Evolutionary conservation across 139 green algal species (phyloP).

Genomic region (Gonium pectorale): DNA sequence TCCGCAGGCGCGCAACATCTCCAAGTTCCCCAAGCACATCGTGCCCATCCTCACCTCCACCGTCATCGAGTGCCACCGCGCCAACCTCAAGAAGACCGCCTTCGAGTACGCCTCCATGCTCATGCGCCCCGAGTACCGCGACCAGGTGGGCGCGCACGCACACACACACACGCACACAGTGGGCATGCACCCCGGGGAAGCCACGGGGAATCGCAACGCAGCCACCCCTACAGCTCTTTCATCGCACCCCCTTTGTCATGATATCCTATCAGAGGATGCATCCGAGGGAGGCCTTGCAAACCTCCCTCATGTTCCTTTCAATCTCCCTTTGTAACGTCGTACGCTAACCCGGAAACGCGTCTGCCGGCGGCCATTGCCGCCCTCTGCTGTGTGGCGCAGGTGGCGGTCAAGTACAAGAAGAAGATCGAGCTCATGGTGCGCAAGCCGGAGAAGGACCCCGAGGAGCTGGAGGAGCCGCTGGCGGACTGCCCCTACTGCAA

Average conservation of each 20-base stretch:
- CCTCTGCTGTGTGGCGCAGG: conserved; percentile 58
- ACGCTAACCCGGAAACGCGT: no score
- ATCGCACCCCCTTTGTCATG: no score
- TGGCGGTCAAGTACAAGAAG: conserved; percentile 80
- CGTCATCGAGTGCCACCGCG: conserved; percentile 88
- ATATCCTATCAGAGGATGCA: no score
- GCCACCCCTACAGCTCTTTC: no score
- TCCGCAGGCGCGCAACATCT: conserved; percentile 48
- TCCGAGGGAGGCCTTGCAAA: no score
- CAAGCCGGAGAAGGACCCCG: conserved; percentile 74
- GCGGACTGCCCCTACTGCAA: conserved; percentile 77
- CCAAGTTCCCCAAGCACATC: conserved; percentile 71
- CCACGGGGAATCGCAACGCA: no score
- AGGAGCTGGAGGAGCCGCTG: conserved; percentile 70
- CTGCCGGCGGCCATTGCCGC: no score
- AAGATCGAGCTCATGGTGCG: conserved; percentile 90
- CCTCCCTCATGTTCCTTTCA: no score
- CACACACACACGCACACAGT: no score
- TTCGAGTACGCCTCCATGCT: conserved; percentile 84
- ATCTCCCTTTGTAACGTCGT: no score
- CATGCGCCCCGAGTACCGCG: conserved; percentile 84
- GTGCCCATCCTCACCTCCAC: conserved; percentile 91
- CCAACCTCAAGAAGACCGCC: conserved; percentile 78
- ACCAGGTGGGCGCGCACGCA: no score
- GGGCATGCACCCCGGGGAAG: no score